phyloP scores from a whole-genome alignment of 345 rosid genomes.

The Crucihimalaya himalaica region DNA sequence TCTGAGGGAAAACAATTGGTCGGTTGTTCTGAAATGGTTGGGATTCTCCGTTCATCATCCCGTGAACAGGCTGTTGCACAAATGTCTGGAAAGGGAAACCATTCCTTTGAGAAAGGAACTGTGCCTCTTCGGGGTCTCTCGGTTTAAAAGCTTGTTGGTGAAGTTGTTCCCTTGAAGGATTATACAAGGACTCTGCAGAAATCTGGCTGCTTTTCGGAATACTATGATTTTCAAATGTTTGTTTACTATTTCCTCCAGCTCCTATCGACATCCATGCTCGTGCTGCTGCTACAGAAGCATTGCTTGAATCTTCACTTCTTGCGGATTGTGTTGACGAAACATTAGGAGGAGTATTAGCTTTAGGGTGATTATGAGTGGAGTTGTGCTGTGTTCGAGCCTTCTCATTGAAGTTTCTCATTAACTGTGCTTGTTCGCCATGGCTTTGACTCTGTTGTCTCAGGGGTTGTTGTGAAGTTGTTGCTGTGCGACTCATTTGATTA shows the following conservation, averaged over 20 bases:
- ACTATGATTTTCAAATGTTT: constrained; percentile 46
- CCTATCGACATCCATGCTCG: constrained; percentile 91
- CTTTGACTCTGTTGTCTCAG: constrained; percentile 45
- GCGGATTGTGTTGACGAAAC: constrained; percentile 45
- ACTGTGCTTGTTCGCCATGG: constrained; percentile 62
- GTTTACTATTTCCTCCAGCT: constrained; percentile 63
- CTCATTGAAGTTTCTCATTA: constrained; percentile 57
- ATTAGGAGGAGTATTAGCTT: constrained; percentile 34
- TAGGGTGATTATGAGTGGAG: constrained; percentile 20
- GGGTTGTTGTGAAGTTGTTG: constrained; percentile 31
- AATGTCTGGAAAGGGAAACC: constrained; percentile 61
- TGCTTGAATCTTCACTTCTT: constrained; percentile 60
- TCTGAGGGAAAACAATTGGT: constrained; percentile 57
- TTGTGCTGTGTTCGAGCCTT: constrained; percentile 60
- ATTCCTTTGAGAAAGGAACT: constrained; percentile 53
- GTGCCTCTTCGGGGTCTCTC: constrained; percentile 53
- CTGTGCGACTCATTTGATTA: constrained; percentile 49
- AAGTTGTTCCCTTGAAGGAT: constrained; percentile 59
- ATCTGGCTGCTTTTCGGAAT: constrained; percentile 53
- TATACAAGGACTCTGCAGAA: constrained; percentile 62
- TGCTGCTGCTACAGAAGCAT: constrained; percentile 72
- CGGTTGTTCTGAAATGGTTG: constrained; percentile 41
- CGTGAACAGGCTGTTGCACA: constrained; percentile 47
- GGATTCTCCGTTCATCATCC: constrained; percentile 47
- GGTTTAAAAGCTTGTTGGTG: constrained; percentile 49